Evolutionary conservation across 805 yeast species (phyloP).

Genomic region (Lachancea dasiensis): DNA sequence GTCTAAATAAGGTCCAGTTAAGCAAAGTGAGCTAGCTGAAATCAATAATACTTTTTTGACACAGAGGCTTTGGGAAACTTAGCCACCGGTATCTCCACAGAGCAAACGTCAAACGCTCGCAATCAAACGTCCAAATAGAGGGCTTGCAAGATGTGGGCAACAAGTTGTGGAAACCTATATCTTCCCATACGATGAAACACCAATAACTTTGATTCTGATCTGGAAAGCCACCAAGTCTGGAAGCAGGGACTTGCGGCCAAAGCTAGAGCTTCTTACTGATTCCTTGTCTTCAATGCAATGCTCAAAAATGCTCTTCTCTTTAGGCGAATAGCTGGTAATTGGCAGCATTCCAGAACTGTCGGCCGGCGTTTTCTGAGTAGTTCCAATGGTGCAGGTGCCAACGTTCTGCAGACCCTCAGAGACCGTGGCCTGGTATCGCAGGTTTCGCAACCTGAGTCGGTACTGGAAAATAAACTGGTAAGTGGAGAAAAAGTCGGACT

Average conservation of each 20-base stretch:
- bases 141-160: too few relatives aligned
- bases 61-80: too few relatives aligned
- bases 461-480: conserved; percentile 12
- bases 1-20: too few relatives aligned
- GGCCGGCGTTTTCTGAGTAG: not conserved
- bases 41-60: too few relatives aligned
- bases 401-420: conserved; percentile 16
- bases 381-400: not conserved
- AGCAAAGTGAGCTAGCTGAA: too few relatives aligned
- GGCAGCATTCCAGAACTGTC: not conserved
- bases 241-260: not conserved
- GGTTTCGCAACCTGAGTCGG: conserved; percentile 26
- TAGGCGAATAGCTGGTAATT: too few relatives aligned
- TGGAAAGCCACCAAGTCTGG: not conserved
- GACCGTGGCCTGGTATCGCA: conserved; percentile 29
- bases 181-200: too few relatives aligned
- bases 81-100: too few relatives aligned
- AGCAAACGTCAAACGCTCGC: too few relatives aligned
- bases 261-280: not conserved
- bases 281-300: not conserved
- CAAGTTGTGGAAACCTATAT: too few relatives aligned
- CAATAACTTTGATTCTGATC: too few relatives aligned
- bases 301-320: not conserved
- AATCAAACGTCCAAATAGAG: too few relatives aligned
- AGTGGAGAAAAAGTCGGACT: conserved; percentile 42